phyloP scores from a whole-genome alignment of 2,329 filamentous ascomycete genomes.

The Botrytis hyacinthi region DNA sequence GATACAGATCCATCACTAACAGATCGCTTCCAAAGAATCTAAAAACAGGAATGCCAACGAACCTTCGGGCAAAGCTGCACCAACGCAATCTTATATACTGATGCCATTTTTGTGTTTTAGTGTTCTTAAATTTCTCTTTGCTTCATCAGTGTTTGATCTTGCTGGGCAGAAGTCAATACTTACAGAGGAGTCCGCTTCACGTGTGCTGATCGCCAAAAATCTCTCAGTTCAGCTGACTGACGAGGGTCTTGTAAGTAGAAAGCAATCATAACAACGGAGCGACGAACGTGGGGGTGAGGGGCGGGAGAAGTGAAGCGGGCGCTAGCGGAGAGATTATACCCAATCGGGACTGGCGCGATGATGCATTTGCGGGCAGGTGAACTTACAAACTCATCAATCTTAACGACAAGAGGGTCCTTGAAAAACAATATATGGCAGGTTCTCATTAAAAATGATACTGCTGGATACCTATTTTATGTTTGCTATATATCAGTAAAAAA shows the following conservation, averaged over 20 bases:
- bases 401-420: background rate
- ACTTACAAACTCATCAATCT: background rate
- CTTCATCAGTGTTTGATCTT: background rate
- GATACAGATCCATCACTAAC: background rate
- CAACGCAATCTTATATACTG: conserved; percentile 18
- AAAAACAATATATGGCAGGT: background rate
- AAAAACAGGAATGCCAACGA: background rate
- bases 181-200: background rate
- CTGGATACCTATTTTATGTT: background rate
- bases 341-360: background rate
- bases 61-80: conserved; percentile 19
- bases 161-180: background rate
- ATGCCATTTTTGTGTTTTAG: background rate
- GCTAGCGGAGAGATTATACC: background rate
- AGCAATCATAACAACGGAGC: background rate
- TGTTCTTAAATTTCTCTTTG: background rate
- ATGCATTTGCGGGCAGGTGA: background rate
- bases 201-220: too few relatives aligned
- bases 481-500: background rate
- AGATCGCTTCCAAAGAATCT: background rate
- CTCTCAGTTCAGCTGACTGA: background rate
- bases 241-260: background rate
- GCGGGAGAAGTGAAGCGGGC: background rate
- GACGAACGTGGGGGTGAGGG: background rate
- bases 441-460: background rate